A percentile compares a stretch with the other conserved stretches of the same genome.
Evolutionary conservation across 129 eudicot genomes (phyloP).

Genomic region (Arctium lappa): DNA sequence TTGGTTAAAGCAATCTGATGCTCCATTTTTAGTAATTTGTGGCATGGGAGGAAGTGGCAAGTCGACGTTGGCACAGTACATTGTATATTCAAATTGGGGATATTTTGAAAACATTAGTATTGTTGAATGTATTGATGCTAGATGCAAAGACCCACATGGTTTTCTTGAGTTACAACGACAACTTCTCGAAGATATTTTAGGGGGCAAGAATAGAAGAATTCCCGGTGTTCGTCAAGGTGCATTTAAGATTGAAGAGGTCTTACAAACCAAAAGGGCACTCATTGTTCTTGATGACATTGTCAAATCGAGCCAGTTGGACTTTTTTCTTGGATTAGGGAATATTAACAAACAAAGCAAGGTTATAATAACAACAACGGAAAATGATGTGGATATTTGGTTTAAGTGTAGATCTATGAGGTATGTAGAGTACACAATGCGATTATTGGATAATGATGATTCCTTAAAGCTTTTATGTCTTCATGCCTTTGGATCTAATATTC

Average conservation of each 20-base stretch:
- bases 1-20: slow-evolving; percentile 5
- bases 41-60: slow-evolving; percentile 37
- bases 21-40: neutral
- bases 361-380: neutral
- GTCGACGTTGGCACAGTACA: slow-evolving; percentile 25
- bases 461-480: neutral
- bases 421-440: neutral
- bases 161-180: slow-evolving; percentile 23
- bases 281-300: slow-evolving; percentile 24
- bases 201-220: slow-evolving; percentile 4
- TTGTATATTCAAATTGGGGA: neutral
- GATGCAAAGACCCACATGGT: neutral
- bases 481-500: too few relatives aligned
- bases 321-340: neutral
- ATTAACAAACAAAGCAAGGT: neutral
- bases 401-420: neutral
- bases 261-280: neutral
- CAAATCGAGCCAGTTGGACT: neutral
- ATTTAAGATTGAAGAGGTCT: neutral
- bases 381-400: neutral
- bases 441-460: neutral
- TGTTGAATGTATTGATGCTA: neutral
- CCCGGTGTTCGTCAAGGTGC: neutral
- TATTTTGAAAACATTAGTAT: slow-evolving; percentile 23
- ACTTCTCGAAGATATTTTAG: slow-evolving; percentile 16